phyloP scores from a whole-genome alignment of 768 basidiomycete species.

The Auricularia cornea region DNA sequence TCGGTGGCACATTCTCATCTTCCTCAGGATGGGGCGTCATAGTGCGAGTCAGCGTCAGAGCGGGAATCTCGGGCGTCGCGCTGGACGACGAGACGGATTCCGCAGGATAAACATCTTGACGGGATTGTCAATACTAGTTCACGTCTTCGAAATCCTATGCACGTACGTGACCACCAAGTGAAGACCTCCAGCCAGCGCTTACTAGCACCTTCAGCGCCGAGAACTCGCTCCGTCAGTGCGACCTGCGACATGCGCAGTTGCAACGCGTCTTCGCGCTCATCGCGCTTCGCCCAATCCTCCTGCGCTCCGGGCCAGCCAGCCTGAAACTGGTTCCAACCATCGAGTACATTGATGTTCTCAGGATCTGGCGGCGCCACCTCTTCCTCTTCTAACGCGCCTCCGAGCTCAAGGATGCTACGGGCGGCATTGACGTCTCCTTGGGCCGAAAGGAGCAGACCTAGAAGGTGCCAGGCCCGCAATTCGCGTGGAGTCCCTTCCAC shows the following conservation, averaged over 20 bases:
- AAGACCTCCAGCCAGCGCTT: conserved; percentile 78
- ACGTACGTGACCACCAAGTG: conserved; percentile 52
- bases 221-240: conserved; percentile 69
- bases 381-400: conserved; percentile 50
- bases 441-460: conserved; percentile 74
- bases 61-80: not conserved
- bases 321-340: conserved; percentile 8
- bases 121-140: no score
- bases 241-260: conserved; percentile 84
- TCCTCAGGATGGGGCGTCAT: not conserved
- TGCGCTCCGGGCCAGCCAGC: not conserved
- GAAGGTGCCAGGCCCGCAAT: conserved; percentile 82
- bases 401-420: conserved; percentile 66
- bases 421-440: conserved; percentile 76
- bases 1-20: not conserved
- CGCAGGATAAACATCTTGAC: not conserved
- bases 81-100: not conserved
- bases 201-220: conserved; percentile 80
- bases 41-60: conserved; percentile 2
- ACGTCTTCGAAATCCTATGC: no score
- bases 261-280: conserved; percentile 49
- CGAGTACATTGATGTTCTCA: conserved; percentile 15
- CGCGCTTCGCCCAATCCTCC: conserved; percentile 1
- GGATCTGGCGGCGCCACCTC: conserved; percentile 29
- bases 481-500: conserved; percentile 58